Percentiles rank a stretch among this genome's conserved stretches.
phyloP scores from a whole-genome alignment of 805 yeast genomes.

The Hanseniaspora osmophila region DNA sequence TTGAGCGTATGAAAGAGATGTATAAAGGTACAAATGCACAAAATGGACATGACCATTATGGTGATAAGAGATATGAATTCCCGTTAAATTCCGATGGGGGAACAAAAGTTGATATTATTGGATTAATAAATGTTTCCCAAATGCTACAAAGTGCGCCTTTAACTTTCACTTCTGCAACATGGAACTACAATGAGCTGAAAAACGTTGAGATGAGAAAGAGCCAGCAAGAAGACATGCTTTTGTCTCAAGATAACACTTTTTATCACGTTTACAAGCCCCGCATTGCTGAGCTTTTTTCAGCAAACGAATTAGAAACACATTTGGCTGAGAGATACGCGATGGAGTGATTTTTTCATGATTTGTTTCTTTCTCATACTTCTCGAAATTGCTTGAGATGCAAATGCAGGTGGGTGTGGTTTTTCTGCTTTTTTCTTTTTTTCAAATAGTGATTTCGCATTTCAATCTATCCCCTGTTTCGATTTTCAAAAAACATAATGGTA shows the following conservation, averaged over 20 bases:
- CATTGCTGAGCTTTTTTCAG: background rate
- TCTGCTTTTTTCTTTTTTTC: background rate
- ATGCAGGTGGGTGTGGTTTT: no score
- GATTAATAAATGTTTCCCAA: background rate
- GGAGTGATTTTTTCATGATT: no score
- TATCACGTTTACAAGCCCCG: background rate
- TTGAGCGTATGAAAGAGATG: background rate
- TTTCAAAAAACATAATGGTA: slow-evolving; percentile 35
- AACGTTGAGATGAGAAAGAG: background rate
- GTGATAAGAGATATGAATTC: background rate
- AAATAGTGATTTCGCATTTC: slow-evolving; percentile 20
- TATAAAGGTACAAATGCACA: background rate
- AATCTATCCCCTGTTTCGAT: slow-evolving; percentile 40
- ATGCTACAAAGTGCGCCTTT: background rate
- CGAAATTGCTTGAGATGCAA: background rate
- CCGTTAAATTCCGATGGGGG: background rate
- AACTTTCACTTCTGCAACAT: background rate
- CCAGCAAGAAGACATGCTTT: background rate
- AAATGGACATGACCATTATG: background rate
- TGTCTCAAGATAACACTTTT: background rate
- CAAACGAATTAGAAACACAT: background rate
- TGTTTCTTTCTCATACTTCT: no score
- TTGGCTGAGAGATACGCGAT: no score
- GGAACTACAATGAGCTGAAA: background rate
- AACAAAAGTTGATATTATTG: background rate